Evolutionary conservation across 306 rosid species (phyloP).

Genomic region (peach (Prunus persica)): Prunus_persica_NCBIv2 NC_034009.1:30062001-30062500

Average conservation of each 20-base stretch:
- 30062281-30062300: slow-evolving; percentile 44
- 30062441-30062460: slow-evolving; percentile 74
- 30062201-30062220: slow-evolving; percentile 57
- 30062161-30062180: slow-evolving; percentile 95
- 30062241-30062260: slow-evolving; percentile 38
- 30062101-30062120: slow-evolving; percentile 35
- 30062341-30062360: background rate
- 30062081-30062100: background rate
- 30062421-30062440: slow-evolving; percentile 19
- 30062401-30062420: background rate
- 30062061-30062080: background rate
- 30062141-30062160: slow-evolving; percentile 49
- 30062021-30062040: background rate
- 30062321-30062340: slow-evolving; percentile 82
- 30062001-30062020: background rate
- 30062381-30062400: background rate
- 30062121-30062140: slow-evolving; percentile 61
- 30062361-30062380: background rate
- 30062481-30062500: slow-evolving; percentile 80
- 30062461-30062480: slow-evolving; percentile 70
- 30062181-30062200: slow-evolving; percentile 93
- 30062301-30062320: slow-evolving; percentile 57
- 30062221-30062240: slow-evolving; percentile 28
- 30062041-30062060: background rate
- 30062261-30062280: slow-evolving; percentile 55